Base-by-base conservation (phyloP, 179 eudicot species). In the Spergularia azorica region DNA sequence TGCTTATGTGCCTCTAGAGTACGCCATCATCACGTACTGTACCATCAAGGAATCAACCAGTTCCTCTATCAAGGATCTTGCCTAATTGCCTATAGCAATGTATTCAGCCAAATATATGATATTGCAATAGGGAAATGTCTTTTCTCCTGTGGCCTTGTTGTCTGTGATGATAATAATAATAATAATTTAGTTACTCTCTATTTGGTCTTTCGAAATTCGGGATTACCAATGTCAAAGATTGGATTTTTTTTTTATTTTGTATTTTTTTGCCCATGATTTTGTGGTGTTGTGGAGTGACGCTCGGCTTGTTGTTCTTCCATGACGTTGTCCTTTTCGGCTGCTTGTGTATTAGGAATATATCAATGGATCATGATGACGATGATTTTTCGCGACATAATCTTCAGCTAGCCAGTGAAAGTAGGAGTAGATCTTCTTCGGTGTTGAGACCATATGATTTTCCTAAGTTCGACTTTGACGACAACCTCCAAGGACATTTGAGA, bases 291-390 rank as follows among this genome's bases (percentile, higher is more conserved):
- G 13, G 4, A 14, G 16, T 17, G 5, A 17, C 10, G 4, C 36
- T 13, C 56, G 36, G 36, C 56, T 12, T 72, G 72, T 21, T 63
- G 16, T 48, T 20, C 73, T 63, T 0, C 16, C 67, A 43, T 56
- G 48, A 55, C 8, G 16, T 52, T 71, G 15, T 54, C 58, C 67
- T 59, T 59, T 13, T 9, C 54, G 21, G 15, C 63, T 71, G 67
- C 56, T 56, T 48, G 75, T 66, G n/a, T 76, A 68, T 80, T 81
- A 95, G 97, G 91, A 79, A 82, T 80, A 91, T 73, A 81, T 92
- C 80, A 71, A 96, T 96, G 99, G 99, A 96, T 84, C 88, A 89
- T 90, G 94, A 96, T 80, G 96, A 86, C 89, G 89, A 88, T 82
- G 97, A 96, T 78, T 84, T 79, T 86, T 87, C 87, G 85, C 88